Percentiles rank a stretch among this genome's conserved stretches.
Conservation (phyloP, 768 basidiomycete genomes). For the Megacollybia marginata region DNA sequence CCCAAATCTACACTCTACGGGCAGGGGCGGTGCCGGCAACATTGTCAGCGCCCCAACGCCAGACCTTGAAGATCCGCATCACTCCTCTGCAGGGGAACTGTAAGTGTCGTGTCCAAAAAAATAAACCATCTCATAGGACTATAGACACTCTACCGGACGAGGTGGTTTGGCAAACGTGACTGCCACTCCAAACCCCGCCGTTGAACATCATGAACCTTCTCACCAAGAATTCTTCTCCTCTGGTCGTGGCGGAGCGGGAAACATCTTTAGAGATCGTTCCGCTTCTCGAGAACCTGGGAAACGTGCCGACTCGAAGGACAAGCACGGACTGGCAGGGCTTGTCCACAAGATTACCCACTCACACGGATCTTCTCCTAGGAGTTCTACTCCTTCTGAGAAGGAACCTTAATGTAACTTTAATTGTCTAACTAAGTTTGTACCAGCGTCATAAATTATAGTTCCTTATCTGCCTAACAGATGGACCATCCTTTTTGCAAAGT, state of each 20-base stretch:
- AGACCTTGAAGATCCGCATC: conserved; percentile 10
- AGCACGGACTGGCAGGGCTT: conserved; percentile 19
- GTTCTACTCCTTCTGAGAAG: no score
- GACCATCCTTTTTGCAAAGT: no score
- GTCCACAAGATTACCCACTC: conserved; percentile 22
- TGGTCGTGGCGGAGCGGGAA: conserved; percentile 59
- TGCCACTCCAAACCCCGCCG: conserved; percentile 22
- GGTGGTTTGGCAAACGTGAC: conserved; percentile 63
- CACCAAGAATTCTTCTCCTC: conserved; percentile 26
- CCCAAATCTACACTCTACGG: conserved; percentile 36
- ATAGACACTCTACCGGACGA: conserved; percentile 60
- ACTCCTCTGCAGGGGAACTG: background rate
- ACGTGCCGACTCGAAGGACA: conserved; percentile 10
- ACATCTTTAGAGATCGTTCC: conserved; percentile 31
- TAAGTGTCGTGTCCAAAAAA: background rate
- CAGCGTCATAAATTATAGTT: no score
- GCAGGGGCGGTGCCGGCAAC: conserved; percentile 63
- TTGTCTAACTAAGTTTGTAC: no score
- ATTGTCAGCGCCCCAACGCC: conserved; percentile 25
- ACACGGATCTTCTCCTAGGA: no score
- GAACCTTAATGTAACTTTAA: no score
- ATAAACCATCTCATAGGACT: background rate
- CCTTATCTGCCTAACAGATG: no score
- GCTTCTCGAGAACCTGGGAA: conserved; percentile 26
- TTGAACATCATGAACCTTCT: conserved; percentile 21